Conservation (phyloP, 257 asterid genomes). For the Solanum pimpinellifolium region DNA sequence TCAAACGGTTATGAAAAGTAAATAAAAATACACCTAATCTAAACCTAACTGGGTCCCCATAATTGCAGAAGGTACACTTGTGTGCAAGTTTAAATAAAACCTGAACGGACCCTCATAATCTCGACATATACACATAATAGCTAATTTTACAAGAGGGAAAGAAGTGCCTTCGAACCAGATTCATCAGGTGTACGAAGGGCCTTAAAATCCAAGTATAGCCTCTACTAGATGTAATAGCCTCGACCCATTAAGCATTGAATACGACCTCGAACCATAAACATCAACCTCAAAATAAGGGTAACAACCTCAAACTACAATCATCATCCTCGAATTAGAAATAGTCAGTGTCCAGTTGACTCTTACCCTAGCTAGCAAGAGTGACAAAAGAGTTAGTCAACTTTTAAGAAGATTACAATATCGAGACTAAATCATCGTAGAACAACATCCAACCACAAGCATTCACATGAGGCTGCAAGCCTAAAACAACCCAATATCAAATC, state of each 20-base stretch:
- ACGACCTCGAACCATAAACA: not conserved
- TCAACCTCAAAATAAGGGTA: rapidly evolving
- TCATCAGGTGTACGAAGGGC: rapidly evolving
- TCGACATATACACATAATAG: not conserved
- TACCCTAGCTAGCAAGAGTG: not conserved
- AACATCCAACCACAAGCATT: no score
- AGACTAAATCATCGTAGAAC: not conserved
- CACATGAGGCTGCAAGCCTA: not conserved
- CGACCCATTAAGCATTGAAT: not conserved
- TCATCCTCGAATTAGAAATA: not conserved
- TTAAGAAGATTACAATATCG: not conserved
- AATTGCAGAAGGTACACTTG: not conserved
- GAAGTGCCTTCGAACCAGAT: not conserved
- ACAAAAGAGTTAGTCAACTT: not conserved
- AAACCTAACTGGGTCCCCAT: not conserved
- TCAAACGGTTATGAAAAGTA: not conserved
- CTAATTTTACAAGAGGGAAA: not conserved
- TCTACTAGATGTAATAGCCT: not conserved
- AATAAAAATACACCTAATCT: not conserved
- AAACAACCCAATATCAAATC: not conserved
- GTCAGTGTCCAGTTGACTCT: not conserved
- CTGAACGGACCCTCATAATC: not conserved
- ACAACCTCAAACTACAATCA: no score
- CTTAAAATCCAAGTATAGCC: not conserved
- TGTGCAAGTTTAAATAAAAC: not conserved